Conservation (phyloP, 2,329 filamentous ascomycete genomes). For the Aspergillus aculeatinus region DNA sequence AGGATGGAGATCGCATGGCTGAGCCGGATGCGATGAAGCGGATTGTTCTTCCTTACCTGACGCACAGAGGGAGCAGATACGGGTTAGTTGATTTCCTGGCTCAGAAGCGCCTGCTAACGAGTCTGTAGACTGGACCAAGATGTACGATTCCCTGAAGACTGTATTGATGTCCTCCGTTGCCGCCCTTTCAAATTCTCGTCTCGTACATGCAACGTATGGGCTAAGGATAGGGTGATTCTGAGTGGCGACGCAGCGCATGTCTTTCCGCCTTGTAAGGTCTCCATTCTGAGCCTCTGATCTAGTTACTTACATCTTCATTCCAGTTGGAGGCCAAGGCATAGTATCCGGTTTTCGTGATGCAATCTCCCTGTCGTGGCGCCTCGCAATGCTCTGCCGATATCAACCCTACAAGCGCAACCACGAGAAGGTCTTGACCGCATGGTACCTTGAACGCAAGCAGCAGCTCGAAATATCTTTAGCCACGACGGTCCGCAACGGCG, state of each 20-base stretch:
- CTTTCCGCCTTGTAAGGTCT: slow-evolving; percentile 49
- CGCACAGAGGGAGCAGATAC: slow-evolving; percentile 18
- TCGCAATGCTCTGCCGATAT: slow-evolving; percentile 29
- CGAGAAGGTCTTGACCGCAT: slow-evolving; percentile 28
- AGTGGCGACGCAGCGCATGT: slow-evolving; percentile 55
- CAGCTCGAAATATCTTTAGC: slow-evolving; percentile 38
- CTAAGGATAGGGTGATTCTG: slow-evolving; percentile 42
- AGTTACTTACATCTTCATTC: background rate
- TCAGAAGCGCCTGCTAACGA: background rate
- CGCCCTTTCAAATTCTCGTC: slow-evolving; percentile 47
- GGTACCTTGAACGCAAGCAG: slow-evolving; percentile 41
- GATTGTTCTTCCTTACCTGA: slow-evolving; percentile 33
- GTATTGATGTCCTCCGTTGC: slow-evolving; percentile 48
- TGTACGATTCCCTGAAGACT: slow-evolving; percentile 46
- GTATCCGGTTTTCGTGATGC: slow-evolving; percentile 44
- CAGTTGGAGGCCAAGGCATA: slow-evolving; percentile 46
- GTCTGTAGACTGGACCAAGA: slow-evolving; percentile 22
- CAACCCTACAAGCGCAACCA: slow-evolving; percentile 16
- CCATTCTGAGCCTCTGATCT: background rate
- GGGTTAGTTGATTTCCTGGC: slow-evolving; percentile 8
- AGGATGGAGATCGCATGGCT: slow-evolving; percentile 33
- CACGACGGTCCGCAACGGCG: slow-evolving; percentile 36
- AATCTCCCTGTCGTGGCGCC: slow-evolving; percentile 38
- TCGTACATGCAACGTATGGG: slow-evolving; percentile 51
- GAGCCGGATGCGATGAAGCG: slow-evolving; percentile 25